Conservation (phyloP, 768 basidiomycete species). For the Podaxis mareebaensis region DNA sequence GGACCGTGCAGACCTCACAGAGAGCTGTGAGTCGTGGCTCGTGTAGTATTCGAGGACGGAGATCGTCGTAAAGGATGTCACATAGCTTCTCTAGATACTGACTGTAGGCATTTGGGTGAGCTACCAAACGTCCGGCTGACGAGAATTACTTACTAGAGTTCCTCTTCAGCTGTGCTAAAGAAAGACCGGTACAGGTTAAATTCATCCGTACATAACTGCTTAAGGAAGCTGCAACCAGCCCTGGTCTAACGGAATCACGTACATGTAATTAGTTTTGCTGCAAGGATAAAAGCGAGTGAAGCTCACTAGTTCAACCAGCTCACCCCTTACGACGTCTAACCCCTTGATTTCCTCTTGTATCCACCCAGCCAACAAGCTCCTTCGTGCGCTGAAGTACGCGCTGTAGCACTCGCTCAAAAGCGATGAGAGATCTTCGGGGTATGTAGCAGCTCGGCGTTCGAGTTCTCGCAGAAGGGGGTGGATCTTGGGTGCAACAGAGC, state of each 20-base stretch:
- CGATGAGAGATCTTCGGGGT: conserved; percentile 83
- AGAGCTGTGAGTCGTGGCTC: conserved; percentile 85
- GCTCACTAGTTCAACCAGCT: conserved; percentile 84
- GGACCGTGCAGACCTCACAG: conserved; percentile 94
- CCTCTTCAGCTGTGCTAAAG: conserved; percentile 82
- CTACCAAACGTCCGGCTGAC: conserved; percentile 1
- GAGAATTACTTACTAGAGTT: conserved; percentile 40
- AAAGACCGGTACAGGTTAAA: conserved; percentile 84
- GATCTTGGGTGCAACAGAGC: conserved; percentile 66
- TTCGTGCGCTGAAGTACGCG: conserved; percentile 79
- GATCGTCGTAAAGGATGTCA: conserved; percentile 92
- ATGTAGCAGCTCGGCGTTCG: conserved; percentile 70
- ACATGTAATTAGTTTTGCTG: neutral
- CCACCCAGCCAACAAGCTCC: conserved; percentile 67
- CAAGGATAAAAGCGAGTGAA: neutral
- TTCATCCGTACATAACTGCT: conserved; percentile 89
- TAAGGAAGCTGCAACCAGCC: conserved; percentile 89
- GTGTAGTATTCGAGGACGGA: conserved; percentile 93
- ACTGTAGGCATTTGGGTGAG: conserved; percentile 38
- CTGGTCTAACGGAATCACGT: conserved; percentile 59
- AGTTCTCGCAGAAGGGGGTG: conserved; percentile 83
- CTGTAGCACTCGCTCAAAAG: conserved; percentile 85
- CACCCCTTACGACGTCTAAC: conserved; percentile 75
- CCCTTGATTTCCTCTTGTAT: conserved; percentile 81
- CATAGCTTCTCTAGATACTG: conserved; percentile 89